Conservation (phyloP, 495 filamentous ascomycete species). For the Penicillium nucicola region DNA sequence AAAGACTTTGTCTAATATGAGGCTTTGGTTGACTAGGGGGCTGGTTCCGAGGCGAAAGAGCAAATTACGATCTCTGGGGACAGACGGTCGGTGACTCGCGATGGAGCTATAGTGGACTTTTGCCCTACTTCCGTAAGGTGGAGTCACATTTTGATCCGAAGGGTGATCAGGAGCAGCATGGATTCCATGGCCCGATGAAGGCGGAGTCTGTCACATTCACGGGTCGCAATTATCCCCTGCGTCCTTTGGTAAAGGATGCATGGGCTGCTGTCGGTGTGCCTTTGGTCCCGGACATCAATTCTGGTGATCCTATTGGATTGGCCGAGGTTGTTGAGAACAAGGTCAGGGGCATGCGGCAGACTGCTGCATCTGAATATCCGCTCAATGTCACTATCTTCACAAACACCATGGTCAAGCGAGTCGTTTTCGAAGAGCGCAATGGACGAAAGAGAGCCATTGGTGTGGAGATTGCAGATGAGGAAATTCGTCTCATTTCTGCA, state of each 20-base stretch:
- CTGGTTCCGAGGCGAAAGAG: slow-evolving; percentile 32
- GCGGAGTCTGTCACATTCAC: slow-evolving; percentile 6
- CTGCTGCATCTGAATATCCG: slow-evolving; percentile 27
- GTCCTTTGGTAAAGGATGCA: slow-evolving; percentile 26
- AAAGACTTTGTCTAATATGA: no score
- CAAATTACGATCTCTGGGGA: slow-evolving; percentile 41
- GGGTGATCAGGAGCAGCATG: slow-evolving; percentile 13
- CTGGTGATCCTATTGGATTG: slow-evolving; percentile 28
- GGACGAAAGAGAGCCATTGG: slow-evolving; percentile 19
- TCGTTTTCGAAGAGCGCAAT: slow-evolving; percentile 19
- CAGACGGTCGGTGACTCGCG: slow-evolving; percentile 24
- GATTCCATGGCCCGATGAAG: slow-evolving; percentile 23
- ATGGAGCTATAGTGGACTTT: slow-evolving; percentile 31
- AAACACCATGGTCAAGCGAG: slow-evolving; percentile 20
- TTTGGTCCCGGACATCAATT: slow-evolving; percentile 22
- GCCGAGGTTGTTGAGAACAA: slow-evolving; percentile 31
- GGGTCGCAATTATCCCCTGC: slow-evolving; percentile 25
- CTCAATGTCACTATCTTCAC: slow-evolving; percentile 28
- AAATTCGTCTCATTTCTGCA: slow-evolving; percentile 19
- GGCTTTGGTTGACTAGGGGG: no score
- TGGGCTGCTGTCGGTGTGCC: slow-evolving; percentile 28
- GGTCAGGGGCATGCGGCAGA: slow-evolving; percentile 30
- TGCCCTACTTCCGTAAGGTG: slow-evolving; percentile 19
- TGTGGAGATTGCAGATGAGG: slow-evolving; percentile 15
- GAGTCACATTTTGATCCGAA: no score